Evolutionary conservation across 2,329 filamentous ascomycete genomes (phyloP).

Genomic region (Fusarium brachygibbosum): DNA sequence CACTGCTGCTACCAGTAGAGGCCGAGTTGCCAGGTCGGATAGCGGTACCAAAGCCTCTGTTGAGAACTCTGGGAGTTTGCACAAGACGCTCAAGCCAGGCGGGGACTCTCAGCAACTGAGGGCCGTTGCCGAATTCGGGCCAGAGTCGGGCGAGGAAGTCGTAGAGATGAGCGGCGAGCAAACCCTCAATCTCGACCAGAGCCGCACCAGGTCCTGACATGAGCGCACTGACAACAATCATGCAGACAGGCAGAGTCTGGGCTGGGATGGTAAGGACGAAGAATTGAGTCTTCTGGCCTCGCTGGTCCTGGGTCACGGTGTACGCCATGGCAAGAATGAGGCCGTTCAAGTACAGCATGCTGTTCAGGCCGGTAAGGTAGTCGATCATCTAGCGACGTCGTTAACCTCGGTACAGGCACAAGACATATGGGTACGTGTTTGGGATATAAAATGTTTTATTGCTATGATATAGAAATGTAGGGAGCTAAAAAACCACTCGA

Average conservation of each 20-base stretch:
- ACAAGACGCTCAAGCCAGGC: conserved; percentile 77
- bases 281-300: conserved; percentile 80
- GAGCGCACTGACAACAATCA: conserved; percentile 81
- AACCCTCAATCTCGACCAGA: conserved; percentile 78
- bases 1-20: conserved; percentile 58
- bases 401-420: conserved; percentile 41
- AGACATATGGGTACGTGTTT: conserved; percentile 19
- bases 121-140: conserved; percentile 88
- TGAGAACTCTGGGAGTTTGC: conserved; percentile 53
- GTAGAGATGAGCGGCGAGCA: conserved; percentile 88
- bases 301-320: conserved; percentile 87
- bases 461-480: conserved; percentile 64
- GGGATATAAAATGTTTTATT: conserved; percentile 39
- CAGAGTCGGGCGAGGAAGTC: conserved; percentile 91
- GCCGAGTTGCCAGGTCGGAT: conserved; percentile 56
- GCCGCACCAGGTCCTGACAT: conserved; percentile 68
- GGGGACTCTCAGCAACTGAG: conserved; percentile 82
- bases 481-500: conserved; percentile 71
- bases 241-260: conserved; percentile 83
- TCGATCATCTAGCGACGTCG: conserved; percentile 51
- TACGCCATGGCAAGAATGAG: conserved; percentile 86
- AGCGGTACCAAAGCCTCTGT: conserved; percentile 66
- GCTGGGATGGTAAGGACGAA: conserved; percentile 87
- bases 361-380: conserved; percentile 52
- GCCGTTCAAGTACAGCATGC: conserved; percentile 67